These are phyloP conservation scores for Zelopaecilomyces penicillatus DNA, from an alignment of 2,329 filamentous ascomycete species.

Conservation along the genomic window DNA sequence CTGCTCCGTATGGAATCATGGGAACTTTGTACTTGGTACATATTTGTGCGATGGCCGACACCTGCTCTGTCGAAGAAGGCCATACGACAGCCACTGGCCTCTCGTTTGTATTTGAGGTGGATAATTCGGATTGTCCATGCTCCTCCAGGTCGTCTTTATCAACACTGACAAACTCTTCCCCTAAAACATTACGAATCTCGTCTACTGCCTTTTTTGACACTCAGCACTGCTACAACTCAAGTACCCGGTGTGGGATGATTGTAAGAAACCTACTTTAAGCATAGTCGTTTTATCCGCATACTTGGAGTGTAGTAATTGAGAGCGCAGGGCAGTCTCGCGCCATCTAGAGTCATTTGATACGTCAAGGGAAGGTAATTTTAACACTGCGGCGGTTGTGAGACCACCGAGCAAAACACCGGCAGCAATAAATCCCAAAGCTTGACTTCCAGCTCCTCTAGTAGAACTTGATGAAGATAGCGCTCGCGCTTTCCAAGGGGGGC, in stretches of 20 bases:
- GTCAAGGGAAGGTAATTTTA: neutral
- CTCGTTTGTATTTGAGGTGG: slow-evolving; percentile 54
- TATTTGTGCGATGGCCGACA: slow-evolving; percentile 52
- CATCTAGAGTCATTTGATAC: slow-evolving; percentile 8
- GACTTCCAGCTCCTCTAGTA: too few species aligned
- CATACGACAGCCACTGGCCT: slow-evolving; percentile 58
- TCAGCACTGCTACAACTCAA: neutral
- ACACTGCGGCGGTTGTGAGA: neutral
- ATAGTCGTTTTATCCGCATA: slow-evolving; percentile 18
- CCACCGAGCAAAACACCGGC: slow-evolving; percentile 5
- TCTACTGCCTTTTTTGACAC: slow-evolving; percentile 9
- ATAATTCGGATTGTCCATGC: slow-evolving; percentile 66
- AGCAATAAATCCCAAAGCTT: neutral
- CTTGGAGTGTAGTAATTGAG: neutral
- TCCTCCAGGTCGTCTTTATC: slow-evolving; percentile 55
- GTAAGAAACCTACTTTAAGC: slow-evolving; percentile 11
- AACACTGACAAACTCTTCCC: slow-evolving; percentile 52
- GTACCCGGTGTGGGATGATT: too few species aligned
- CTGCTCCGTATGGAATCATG: slow-evolving; percentile 69
- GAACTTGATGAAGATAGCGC: slow-evolving; percentile 1
- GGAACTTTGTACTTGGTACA: slow-evolving; percentile 57
- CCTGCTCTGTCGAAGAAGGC: slow-evolving; percentile 55
- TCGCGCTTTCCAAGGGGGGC: too few species aligned
- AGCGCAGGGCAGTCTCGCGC: slow-evolving; percentile 1
- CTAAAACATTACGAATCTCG: slow-evolving; percentile 20